Percentiles rank a stretch among this genome's conserved stretches.
These are phyloP conservation scores for Suillus alpinus DNA, from an alignment of 768 basidiomycete genomes.

Conservation along the genomic window DNA sequence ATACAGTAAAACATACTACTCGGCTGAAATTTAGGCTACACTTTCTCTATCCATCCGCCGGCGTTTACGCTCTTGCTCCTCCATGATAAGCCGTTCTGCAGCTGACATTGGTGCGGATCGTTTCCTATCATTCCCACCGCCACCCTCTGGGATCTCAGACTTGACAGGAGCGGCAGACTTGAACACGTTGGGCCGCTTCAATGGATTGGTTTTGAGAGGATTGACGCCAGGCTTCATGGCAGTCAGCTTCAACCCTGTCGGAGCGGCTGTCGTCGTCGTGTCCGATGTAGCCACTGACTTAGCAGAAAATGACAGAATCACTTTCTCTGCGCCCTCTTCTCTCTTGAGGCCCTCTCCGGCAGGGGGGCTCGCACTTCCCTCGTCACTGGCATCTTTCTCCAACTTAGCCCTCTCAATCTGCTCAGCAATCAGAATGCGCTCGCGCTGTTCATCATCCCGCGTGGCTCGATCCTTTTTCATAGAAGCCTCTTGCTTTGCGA, in stretches of 20 bases:
- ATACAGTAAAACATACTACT: slow-evolving; percentile 6
- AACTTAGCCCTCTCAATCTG: slow-evolving; percentile 87
- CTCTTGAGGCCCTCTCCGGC: slow-evolving; percentile 65
- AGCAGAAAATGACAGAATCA: slow-evolving; percentile 68
- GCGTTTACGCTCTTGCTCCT: slow-evolving; percentile 89
- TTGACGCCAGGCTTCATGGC: slow-evolving; percentile 42
- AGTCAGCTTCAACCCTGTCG: slow-evolving; percentile 58
- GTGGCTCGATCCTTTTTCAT: slow-evolving; percentile 90
- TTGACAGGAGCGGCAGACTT: slow-evolving; percentile 46
- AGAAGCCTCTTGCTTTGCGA: slow-evolving; percentile 85
- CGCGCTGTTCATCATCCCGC: slow-evolving; percentile 92
- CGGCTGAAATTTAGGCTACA: slow-evolving; percentile 8
- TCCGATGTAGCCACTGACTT: slow-evolving; percentile 42
- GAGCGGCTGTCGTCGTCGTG: slow-evolving; percentile 30
- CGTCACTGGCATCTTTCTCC: slow-evolving; percentile 39
- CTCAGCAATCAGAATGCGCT: slow-evolving; percentile 83
- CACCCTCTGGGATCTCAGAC: slow-evolving; percentile 26
- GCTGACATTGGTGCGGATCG: slow-evolving; percentile 68
- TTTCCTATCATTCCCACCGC: slow-evolving; percentile 53
- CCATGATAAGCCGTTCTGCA: slow-evolving; percentile 81
- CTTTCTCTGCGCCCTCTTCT: slow-evolving; percentile 68
- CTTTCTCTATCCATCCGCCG: slow-evolving; percentile 63
- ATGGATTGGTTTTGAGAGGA: slow-evolving; percentile 62
- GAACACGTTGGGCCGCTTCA: slow-evolving; percentile 76
- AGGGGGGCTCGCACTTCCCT: slow-evolving; percentile 34